phyloP scores from a whole-genome alignment of 768 basidiomycete genomes.

The Boletus barrowsii region DNA sequence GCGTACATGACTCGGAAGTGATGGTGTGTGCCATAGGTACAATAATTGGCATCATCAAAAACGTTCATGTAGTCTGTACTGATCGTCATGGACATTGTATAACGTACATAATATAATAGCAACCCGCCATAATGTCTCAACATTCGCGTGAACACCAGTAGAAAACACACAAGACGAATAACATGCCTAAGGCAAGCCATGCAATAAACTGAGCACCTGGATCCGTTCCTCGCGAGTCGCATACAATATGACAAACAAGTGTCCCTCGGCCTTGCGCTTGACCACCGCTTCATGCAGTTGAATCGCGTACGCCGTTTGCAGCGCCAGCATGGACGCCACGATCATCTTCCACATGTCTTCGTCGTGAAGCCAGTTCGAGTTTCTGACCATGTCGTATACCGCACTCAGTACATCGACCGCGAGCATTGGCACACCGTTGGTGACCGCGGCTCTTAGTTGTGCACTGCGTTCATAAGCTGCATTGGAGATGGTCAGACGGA shows the following conservation, averaged over 20 bases:
- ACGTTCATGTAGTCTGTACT: no score
- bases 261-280: slow-evolving; percentile 62
- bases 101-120: no score
- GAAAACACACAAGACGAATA: no score
- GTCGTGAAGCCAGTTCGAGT: slow-evolving; percentile 62
- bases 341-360: slow-evolving; percentile 74
- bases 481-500: neutral
- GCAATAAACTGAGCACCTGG: slow-evolving; percentile 50
- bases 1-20: no score
- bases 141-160: no score
- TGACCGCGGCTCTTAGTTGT: slow-evolving; percentile 57
- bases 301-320: slow-evolving; percentile 58
- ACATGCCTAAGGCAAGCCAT: neutral
- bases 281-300: slow-evolving; percentile 65
- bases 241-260: slow-evolving; percentile 60
- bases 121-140: no score
- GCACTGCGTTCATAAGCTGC: slow-evolving; percentile 62
- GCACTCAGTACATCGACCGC: slow-evolving; percentile 63
- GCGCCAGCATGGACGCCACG: slow-evolving; percentile 49
- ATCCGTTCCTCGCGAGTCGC: slow-evolving; percentile 67
- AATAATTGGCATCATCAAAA: no score
- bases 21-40: no score
- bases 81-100: no score
- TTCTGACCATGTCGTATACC: slow-evolving; percentile 59
- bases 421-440: slow-evolving; percentile 62